Evolutionary conservation across 2,329 filamentous ascomycete species (phyloP), one percentile per base, ranked within the genome.

Genomic region (Chrysoporthe puriensis): DNA sequence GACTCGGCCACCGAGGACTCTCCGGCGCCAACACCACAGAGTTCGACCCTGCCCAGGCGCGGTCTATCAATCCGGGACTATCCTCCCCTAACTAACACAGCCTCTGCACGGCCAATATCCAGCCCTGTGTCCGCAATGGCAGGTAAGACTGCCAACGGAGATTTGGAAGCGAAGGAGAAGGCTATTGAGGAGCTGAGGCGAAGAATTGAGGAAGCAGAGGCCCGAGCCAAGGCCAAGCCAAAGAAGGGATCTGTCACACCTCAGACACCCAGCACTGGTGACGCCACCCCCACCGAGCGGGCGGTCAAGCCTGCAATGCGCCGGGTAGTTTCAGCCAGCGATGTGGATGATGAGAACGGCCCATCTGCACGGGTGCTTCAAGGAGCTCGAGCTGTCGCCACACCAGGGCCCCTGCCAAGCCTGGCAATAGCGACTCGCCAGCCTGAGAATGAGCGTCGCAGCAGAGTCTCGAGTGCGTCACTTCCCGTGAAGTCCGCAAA

Each of bases 131-230:
- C 78, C 73, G 63, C 61, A 36, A 32, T 52, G 44, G 57, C 63
- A 26, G 61, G 62, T n/a, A 70, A 65, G 36, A 21, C 40, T 50
- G 18, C 66, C 13, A 70, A 59, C 34, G 66, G 58, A 18, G 68
- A 69, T 46, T 46, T 70, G 44, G 43, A 66, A 32, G 66, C 62
- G 50, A 87, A 87, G 77, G 83, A 86, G 70, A 84, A 83, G 66
- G 82, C 85, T 70, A 90, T 91, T 43, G 85, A 89, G 72, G 82
- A 85, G 63, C 85, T 90, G 79, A 88, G 86, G 73, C 80, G 81
- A 44, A 84, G 79, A 71, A 88, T 89, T 72, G 86, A 86, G 2
- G 83, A 87, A 71, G 84, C 84, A 18, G 86, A 89, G 74, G 86
- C 86, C 11, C 66, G 66, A 52, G 50, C 50, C 14, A 85, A 83